Evolutionary conservation across 208 protist species (phyloP).

Genomic region (Crithidia sp.): DNA sequence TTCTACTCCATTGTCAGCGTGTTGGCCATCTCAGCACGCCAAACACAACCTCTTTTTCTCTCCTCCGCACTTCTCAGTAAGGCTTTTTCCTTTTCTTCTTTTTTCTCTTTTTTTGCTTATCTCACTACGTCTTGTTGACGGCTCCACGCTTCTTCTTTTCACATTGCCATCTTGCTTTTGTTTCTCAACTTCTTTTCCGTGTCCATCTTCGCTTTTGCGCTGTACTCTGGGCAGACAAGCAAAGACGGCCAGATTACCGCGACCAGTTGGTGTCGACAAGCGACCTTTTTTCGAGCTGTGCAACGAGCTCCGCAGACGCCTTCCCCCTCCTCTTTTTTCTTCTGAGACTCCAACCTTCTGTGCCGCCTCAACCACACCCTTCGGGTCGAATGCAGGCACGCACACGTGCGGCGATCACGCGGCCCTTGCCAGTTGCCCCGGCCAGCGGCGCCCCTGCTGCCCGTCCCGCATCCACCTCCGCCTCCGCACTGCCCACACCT

Average conservation of each 20-base stretch:
- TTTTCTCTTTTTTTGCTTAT: background rate
- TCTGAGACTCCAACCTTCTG: background rate
- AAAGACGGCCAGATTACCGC: no score
- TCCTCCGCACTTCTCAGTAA: background rate
- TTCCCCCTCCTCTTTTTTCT: background rate
- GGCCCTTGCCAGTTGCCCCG: background rate
- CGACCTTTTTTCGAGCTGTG: no score
- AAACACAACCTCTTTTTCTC: no score
- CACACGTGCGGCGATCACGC: slow-evolving; percentile 2
- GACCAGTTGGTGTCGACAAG: no score
- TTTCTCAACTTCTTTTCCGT: background rate
- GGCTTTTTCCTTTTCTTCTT: background rate
- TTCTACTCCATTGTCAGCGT: no score
- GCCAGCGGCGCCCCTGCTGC: background rate
- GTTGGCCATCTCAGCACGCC: no score
- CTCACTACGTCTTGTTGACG: background rate
- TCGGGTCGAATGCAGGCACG: slow-evolving; percentile 22
- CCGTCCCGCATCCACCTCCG: background rate
- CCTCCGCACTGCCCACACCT: slow-evolving; percentile 1
- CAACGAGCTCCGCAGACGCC: no score
- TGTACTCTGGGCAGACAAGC: no score
- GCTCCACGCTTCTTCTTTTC: background rate
- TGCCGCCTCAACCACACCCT: background rate
- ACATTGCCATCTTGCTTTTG: background rate
- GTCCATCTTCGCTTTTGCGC: no score